Evolutionary conservation across 495 filamentous ascomycete species (phyloP), one percentile per base, ranked within the genome.

Genomic region (Trichoderma asperelloides): DNA sequence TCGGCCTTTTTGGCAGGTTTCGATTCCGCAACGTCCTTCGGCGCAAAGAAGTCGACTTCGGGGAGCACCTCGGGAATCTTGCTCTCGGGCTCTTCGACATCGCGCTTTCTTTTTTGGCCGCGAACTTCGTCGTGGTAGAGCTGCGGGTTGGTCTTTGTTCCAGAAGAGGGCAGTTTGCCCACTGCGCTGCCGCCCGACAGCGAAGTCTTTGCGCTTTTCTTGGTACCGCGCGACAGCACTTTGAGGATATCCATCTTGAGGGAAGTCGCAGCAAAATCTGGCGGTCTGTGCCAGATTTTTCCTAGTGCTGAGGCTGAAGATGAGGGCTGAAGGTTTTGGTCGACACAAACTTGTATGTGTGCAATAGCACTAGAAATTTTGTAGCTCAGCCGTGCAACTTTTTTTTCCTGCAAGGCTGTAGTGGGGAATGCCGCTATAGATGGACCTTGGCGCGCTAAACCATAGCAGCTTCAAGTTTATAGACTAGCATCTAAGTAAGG

Each of bases 211-310:
- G 27, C 40, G 37, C 55, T 60, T 69, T 79, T 74, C 68, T 85
- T 89, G 12, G 85, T 84, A 51, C 86, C 87, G 65, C 88, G 80
- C 18, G 89, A 88, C 66, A 91, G 79, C 15, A 91, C 77, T 70
- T 85, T 89, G 67, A 89, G 77, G 69, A 89, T 84, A 74, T 91
- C 87, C 86, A 88, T 88, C 23, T 60, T 71, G 69, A 5, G 8
- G 23, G 62, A 18, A 60, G 49, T n/a, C 23, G 16, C 16, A 60
- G 25, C 11, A 9, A 15, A 30, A 28, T 60, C 11, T 60, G 11
- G 55, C n/a, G 23, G 25, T 30, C 16, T 2, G 55, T 2, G 25
- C 55, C 25, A 0, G 47, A 11, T 51, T 51, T 51, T 18, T 23
- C 47, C 18, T 21, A 51, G n/a, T 11, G 23, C 9, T 7, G 33